A percentile compares a stretch with the other conserved stretches of the same genome.
Evolutionary conservation across 169 alveolate species (phyloP).

Genomic region (Babesia microti): DNA sequence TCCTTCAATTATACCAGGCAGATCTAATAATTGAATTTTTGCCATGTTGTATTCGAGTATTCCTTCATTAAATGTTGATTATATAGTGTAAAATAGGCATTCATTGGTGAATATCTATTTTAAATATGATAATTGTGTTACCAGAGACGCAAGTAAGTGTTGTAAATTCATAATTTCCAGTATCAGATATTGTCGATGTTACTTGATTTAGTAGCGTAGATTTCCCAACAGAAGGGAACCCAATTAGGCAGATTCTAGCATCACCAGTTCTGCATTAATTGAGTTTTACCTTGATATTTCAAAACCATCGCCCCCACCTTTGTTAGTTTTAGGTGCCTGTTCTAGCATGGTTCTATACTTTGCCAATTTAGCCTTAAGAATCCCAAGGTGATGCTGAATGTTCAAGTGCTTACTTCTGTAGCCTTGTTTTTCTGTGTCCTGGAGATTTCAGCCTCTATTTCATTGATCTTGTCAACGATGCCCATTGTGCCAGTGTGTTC

Average conservation of each 20-base stretch:
- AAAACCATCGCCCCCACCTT: constrained; percentile 83
- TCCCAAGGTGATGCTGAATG: constrained; percentile 80
- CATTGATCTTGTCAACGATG: constrained; percentile 56
- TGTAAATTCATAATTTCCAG: constrained; percentile 97
- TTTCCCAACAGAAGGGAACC: constrained; percentile 98
- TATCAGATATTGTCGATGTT: constrained; percentile 88
- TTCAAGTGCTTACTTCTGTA: constrained; percentile 60
- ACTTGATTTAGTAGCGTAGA: constrained; percentile 83
- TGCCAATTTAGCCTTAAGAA: constrained; percentile 91
- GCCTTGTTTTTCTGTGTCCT: constrained; percentile 96
- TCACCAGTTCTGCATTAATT: constrained; percentile 90
- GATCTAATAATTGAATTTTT: constrained; percentile 84
- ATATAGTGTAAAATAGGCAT: constrained; percentile 2
- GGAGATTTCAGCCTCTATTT: constrained; percentile 93
- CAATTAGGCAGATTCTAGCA: constrained; percentile 95
- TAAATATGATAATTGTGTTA: constrained; percentile 59
- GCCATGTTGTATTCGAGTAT: constrained; percentile 79
- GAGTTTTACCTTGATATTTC: constrained; percentile 85
- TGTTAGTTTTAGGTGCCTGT: constrained; percentile 12
- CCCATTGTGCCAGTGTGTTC: constrained; percentile 6
- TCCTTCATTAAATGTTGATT: constrained; percentile 3
- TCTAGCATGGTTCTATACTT: constrained; percentile 57
- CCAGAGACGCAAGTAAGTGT: constrained; percentile 98
- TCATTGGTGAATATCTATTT: background rate
- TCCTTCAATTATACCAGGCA: constrained; percentile 87